Conservation (phyloP, 495 filamentous ascomycete species). For the Aspergillus carlsbadensis region DNA sequence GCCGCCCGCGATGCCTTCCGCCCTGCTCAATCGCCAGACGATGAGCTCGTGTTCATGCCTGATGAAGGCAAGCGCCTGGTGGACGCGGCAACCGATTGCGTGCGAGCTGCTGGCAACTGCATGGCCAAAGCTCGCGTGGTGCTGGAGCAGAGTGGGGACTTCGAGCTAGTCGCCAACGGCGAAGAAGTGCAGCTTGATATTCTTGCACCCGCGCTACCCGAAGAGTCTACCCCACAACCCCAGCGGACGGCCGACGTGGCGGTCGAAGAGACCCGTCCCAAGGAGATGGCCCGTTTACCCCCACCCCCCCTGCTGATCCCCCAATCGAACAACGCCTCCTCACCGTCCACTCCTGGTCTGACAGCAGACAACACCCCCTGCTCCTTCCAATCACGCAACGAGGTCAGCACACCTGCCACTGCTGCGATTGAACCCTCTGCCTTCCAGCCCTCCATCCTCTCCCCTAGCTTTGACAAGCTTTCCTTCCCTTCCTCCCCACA, state of each 20-base stretch:
- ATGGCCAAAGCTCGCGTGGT: constrained; percentile 80
- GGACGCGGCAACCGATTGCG: constrained; percentile 82
- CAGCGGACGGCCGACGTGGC: constrained; percentile 12
- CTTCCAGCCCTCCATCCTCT: constrained; percentile 33
- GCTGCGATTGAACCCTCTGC: constrained; percentile 17
- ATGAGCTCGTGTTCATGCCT: constrained; percentile 73
- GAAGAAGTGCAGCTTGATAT: constrained; percentile 34
- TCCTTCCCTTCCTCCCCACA: constrained; percentile 30
- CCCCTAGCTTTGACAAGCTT: constrained; percentile 37
- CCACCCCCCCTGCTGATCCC: constrained; percentile 44
- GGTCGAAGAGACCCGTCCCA: constrained; percentile 15
- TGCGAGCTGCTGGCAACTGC: constrained; percentile 87
- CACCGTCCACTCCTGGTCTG: constrained; percentile 39
- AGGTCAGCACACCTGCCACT: constrained; percentile 19
- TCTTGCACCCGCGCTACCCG: constrained; percentile 19
- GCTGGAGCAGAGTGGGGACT: constrained; percentile 89
- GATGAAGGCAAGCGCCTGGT: constrained; percentile 77
- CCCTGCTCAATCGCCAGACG: constrained; percentile 57
- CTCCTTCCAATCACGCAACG: constrained; percentile 36
- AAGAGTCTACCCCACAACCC: constrained; percentile 21
- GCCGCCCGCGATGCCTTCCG: constrained; percentile 76
- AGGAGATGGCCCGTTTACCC: constrained; percentile 36
- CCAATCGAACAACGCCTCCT: constrained; percentile 25
- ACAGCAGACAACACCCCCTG: constrained; percentile 44
- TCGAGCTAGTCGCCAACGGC: constrained; percentile 71